phyloP scores from a whole-genome alignment of 495 filamentous ascomycete species.

The Neurospora intermedia region DNA sequence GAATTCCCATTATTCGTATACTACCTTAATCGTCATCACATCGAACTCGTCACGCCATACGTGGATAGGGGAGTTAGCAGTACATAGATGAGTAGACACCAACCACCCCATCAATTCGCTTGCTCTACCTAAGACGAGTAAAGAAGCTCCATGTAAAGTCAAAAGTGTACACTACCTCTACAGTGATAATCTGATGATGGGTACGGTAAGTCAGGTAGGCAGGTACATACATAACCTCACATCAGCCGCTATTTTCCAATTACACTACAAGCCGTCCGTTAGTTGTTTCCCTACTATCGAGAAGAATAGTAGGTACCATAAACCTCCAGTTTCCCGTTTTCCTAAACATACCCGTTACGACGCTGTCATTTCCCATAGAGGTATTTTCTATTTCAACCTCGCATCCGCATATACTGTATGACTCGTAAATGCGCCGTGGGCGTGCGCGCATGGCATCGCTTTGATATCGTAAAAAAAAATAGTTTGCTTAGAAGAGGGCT shows the following conservation, averaged over 20 bases:
- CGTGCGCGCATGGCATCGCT: not conserved
- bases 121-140: not conserved
- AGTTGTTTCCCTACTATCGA: not conserved
- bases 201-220: not conserved
- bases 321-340: not conserved
- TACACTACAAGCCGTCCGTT: not conserved
- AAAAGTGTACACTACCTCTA: not conserved
- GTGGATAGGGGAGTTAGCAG: not conserved
- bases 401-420: not conserved
- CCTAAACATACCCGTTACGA: not conserved
- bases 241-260: not conserved
- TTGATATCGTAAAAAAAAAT: not conserved
- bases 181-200: not conserved
- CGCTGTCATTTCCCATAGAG: not conserved
- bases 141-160: not conserved
- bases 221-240: no score
- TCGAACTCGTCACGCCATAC: not conserved
- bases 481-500: not conserved
- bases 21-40: not conserved
- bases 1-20: not conserved
- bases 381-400: not conserved
- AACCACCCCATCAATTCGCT: not conserved
- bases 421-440: not conserved
- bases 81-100: not conserved
- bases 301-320: not conserved